These are phyloP conservation scores for Geranium incanum DNA, from an alignment of 441 rosid species.

Conservation along the genomic window DNA sequence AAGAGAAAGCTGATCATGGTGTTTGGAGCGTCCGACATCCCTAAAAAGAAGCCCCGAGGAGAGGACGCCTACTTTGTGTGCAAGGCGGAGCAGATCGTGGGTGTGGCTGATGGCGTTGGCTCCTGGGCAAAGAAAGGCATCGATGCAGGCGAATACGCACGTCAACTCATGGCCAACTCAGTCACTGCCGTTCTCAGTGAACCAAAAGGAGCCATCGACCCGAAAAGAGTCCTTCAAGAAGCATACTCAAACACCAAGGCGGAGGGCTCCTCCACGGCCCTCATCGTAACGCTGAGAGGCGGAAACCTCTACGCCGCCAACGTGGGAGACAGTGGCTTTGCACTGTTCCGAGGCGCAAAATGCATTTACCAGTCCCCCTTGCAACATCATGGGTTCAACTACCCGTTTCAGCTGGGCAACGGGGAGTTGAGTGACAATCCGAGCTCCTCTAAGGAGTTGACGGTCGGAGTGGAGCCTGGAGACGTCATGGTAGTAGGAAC, in stretches of 20 bases:
- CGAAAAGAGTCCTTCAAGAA: neutral
- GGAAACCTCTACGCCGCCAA: neutral
- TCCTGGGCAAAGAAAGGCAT: neutral
- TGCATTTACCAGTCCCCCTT: neutral
- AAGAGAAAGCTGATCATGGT: neutral
- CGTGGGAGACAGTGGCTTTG: neutral
- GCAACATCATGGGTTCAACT: neutral
- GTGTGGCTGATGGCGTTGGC: conserved; percentile 1
- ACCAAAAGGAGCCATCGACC: neutral
- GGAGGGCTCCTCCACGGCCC: neutral
- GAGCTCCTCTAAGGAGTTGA: neutral
- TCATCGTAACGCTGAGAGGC: neutral
- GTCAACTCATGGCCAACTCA: neutral
- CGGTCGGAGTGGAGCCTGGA: neutral
- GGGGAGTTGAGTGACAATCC: neutral
- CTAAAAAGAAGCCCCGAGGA: neutral
- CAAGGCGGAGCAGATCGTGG: neutral
- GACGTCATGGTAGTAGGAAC: neutral
- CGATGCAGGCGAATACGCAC: neutral
- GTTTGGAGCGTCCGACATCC: neutral
- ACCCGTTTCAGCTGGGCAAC: neutral
- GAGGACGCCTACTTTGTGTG: neutral
- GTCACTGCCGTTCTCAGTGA: neutral
- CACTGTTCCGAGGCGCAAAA: neutral
- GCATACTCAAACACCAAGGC: neutral